Percentiles rank a stretch among this genome's conserved stretches.
Evolutionary conservation across 2,329 filamentous ascomycete species (phyloP).

Genomic region (Sphaerostilbella broomeana): DNA sequence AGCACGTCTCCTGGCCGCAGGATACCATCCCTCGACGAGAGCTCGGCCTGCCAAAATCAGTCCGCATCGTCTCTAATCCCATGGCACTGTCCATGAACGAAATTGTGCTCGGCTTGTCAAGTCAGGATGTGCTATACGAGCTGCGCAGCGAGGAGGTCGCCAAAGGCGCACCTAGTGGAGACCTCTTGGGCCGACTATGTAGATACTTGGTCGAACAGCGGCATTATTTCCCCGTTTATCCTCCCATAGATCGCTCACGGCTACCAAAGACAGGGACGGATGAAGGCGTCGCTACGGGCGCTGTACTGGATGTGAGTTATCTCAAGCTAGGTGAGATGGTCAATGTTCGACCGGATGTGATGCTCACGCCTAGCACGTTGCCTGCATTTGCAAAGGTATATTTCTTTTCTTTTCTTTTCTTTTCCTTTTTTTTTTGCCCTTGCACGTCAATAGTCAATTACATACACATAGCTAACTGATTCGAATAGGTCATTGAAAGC

Average conservation of each 20-base stretch:
- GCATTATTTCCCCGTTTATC: constrained; percentile 86
- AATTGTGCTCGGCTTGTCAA: constrained; percentile 70
- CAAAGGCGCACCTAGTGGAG: constrained; percentile 26
- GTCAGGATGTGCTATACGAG: constrained; percentile 79
- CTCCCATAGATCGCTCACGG: constrained; percentile 62
- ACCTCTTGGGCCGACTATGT: constrained; percentile 64
- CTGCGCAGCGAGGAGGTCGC: constrained; percentile 64
- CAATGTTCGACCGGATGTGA: constrained; percentile 74
- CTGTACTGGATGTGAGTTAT: constrained; percentile 76
- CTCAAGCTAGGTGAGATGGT: constrained; percentile 87
- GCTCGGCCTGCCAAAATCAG: constrained; percentile 70
- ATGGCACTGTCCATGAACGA: constrained; percentile 89
- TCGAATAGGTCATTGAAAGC: constrained; percentile 71
- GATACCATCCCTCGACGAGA: constrained; percentile 60
- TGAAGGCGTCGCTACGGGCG: constrained; percentile 59
- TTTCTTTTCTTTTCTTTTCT: constrained; percentile 2
- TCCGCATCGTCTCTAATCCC: constrained; percentile 77
- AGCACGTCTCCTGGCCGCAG: constrained; percentile 79
- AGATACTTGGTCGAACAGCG: constrained; percentile 80
- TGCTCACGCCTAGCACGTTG: constrained; percentile 75
- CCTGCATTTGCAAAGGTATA: constrained; percentile 82
- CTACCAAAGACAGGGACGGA: constrained; percentile 58
- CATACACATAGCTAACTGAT: constrained; percentile 15
- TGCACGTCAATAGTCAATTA: no score
- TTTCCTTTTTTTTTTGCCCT: no score